These are phyloP conservation scores for Postia placenta DNA, from an alignment of 768 basidiomycete genomes.

Conservation along the genomic window DNA sequence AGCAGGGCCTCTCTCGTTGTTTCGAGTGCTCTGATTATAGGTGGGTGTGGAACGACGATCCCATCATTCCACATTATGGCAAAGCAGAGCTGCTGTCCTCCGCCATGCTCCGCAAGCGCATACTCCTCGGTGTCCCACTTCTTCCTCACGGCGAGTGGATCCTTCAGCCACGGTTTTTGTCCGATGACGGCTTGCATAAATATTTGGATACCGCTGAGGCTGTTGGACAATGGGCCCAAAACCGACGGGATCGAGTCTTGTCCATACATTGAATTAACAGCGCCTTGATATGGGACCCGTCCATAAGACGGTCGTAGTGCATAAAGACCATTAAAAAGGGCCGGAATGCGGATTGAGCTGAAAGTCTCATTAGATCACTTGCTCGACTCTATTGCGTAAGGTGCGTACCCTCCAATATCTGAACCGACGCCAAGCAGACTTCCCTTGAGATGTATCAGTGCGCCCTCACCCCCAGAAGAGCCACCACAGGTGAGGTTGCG, in stretches of 20 bases:
- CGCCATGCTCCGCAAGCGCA: slow-evolving; percentile 23
- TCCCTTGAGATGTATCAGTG: slow-evolving; percentile 52
- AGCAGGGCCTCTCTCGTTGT: slow-evolving; percentile 26
- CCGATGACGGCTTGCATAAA: slow-evolving; percentile 59
- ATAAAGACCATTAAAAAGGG: slow-evolving; percentile 60
- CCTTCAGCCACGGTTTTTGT: slow-evolving; percentile 28
- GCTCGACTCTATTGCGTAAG: slow-evolving; percentile 20
- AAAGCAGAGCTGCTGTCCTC: slow-evolving; percentile 25
- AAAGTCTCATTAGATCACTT: slow-evolving; percentile 9
- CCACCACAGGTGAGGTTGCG: slow-evolving; percentile 37
- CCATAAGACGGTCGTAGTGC: slow-evolving; percentile 59
- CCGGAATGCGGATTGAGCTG: slow-evolving; percentile 66
- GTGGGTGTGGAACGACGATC: slow-evolving; percentile 26
- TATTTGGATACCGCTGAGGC: slow-evolving; percentile 29
- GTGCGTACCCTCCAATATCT: slow-evolving; percentile 64
- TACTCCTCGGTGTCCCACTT: slow-evolving; percentile 21
- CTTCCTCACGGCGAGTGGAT: slow-evolving; percentile 23
- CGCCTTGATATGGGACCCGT: slow-evolving; percentile 64
- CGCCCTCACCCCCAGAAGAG: slow-evolving; percentile 81
- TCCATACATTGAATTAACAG: slow-evolving; percentile 60
- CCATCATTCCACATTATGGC: slow-evolving; percentile 29
- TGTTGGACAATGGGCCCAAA: slow-evolving; percentile 29
- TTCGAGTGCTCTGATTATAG: slow-evolving; percentile 27
- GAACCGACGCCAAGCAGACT: slow-evolving; percentile 61
- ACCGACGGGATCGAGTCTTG: slow-evolving; percentile 44